Evolutionary conservation across 257 asterid genomes (phyloP).

Genomic region (Primulina huaijiensis): DNA sequence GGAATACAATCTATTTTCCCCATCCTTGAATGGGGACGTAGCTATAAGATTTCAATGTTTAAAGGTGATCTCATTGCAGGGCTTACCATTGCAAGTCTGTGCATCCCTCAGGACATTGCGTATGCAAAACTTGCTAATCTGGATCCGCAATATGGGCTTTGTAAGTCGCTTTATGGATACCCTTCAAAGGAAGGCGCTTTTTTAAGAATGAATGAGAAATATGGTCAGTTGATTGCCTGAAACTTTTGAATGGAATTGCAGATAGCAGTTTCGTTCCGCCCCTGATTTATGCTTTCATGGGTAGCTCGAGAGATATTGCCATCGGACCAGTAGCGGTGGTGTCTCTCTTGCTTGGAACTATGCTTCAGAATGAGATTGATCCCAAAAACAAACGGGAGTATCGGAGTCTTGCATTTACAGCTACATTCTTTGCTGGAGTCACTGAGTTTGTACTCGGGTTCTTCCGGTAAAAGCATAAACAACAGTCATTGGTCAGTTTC

Average conservation of each 20-base stretch:
- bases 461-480: conserved; percentile 43
- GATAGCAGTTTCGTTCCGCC: conserved; percentile 85
- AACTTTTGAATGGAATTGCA: conserved; percentile 26
- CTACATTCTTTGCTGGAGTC: conserved; percentile 73
- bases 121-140: conserved; percentile 65
- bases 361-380: conserved; percentile 58
- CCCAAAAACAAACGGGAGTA: conserved; percentile 53
- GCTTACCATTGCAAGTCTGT: conserved; percentile 77
- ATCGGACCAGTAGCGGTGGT: conserved; percentile 87
- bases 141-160: conserved; percentile 69
- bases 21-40: conserved; percentile 64
- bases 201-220: not conserved
- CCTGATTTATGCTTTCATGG: conserved; percentile 68
- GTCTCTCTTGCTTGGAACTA: conserved; percentile 65
- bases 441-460: conserved; percentile 63
- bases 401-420: conserved; percentile 64
- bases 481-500: not conserved
- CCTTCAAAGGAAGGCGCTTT: not conserved
- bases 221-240: not conserved
- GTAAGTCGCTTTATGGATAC: conserved; percentile 36
- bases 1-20: conserved; percentile 57
- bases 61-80: conserved; percentile 78
- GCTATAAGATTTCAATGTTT: conserved; percentile 47
- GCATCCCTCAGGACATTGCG: conserved; percentile 90
- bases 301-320: conserved; percentile 84